phyloP scores from a whole-genome alignment of 352 stramenopile genomes.

The Pythium phragmiticola region DNA sequence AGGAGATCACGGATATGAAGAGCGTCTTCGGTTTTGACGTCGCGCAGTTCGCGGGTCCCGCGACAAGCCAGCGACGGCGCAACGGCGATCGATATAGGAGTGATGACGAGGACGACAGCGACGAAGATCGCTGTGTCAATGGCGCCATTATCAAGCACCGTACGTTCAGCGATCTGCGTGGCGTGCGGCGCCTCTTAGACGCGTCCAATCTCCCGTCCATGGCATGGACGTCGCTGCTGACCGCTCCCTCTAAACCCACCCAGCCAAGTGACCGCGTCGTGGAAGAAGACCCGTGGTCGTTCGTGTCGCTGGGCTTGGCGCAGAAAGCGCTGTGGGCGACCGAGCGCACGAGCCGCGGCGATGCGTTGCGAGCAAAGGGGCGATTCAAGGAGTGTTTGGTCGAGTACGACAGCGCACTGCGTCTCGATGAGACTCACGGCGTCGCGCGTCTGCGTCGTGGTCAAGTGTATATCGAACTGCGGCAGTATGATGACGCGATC shows the following conservation, averaged over 20 bases:
- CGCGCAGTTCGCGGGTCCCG: background rate
- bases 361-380: conserved; percentile 28
- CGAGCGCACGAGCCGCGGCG: conserved; percentile 29
- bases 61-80: conserved; percentile 1
- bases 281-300: conserved; percentile 27
- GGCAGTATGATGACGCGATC: conserved; percentile 38
- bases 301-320: conserved; percentile 28
- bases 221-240: conserved; percentile 11
- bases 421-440: conserved; percentile 31
- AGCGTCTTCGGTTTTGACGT: conserved; percentile 31
- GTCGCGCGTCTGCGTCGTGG: conserved; percentile 29
- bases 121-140: conserved; percentile 22
- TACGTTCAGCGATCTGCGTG: conserved; percentile 32
- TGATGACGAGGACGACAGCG: conserved; percentile 9
- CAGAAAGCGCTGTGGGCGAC: conserved; percentile 42
- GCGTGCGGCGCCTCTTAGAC: conserved; percentile 27
- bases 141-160: conserved; percentile 17
- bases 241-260: background rate
- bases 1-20: conserved; percentile 3
- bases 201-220: background rate
- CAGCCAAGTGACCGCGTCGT: background rate
- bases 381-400: conserved; percentile 32
- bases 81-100: conserved; percentile 19
- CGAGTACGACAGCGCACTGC: conserved; percentile 41
- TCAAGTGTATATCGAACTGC: conserved; percentile 22